Base-by-base conservation (phyloP, 768 basidiomycete species). In the Calocera cornea region DNA sequence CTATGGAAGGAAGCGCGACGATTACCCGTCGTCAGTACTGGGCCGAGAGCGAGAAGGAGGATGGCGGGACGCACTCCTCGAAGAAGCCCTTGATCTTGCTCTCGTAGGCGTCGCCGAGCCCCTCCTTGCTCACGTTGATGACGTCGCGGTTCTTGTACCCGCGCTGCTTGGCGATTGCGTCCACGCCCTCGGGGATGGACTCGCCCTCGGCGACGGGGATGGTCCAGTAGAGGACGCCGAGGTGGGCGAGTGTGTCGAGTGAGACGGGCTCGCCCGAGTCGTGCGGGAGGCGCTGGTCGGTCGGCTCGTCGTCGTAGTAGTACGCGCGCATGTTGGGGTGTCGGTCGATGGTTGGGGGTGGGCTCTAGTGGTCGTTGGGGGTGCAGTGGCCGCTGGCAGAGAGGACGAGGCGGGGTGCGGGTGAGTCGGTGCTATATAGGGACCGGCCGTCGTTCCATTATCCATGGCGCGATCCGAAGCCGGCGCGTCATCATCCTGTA, bases 131-230 rank as follows among this genome's bases (percentile, higher is more conserved):
- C 12, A 92, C 84, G 69, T 87, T 86, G 72, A 94, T 87, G 66
- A 79, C 80, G 69, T 95, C 93, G 65, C 88, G 80, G 76, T 92
- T 93, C 79, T 89, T 91, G 81, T 95, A 95, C 17, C 81, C 84
- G 24, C 86, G 77, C 75, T 89, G 82, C 64, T 78, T 77, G 1
- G 92, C 89, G 67, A 94, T 76, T 16, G 71, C 79, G 70, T 93
- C 81, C 72, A 89, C 73, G 36, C 68, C 38, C 19, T 11, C 1
- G 22, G 31, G 27, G 29, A 67, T 78, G 17, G 76, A 70, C 73
- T 86, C 81, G 68, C 87, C 80, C 1, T 72, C 73, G 64, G 86
- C 83, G 24, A 88, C 79, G 0, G 89, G 87, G 70, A 92, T 84
- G 33, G 77, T 75, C 85, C 86, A 87, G 73, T 84, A 80, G 67